Percentiles rank a stretch among this genome's conserved stretches.
Conservation (phyloP, 2,329 filamentous ascomycete species). For the Simplicillium aogashimaense region DNA sequence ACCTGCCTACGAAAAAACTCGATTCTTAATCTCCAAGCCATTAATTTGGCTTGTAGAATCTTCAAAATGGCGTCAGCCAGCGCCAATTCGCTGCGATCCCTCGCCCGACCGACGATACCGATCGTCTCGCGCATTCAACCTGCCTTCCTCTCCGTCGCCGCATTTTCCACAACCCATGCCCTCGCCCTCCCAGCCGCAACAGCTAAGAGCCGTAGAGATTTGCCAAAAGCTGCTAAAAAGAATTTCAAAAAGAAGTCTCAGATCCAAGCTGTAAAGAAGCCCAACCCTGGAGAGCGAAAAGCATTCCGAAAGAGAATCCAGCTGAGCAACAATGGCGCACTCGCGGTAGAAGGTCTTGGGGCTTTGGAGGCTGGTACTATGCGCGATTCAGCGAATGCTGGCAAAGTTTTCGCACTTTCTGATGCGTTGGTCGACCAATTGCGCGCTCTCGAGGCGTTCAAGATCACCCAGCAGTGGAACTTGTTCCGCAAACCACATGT, state of each 20-base stretch:
- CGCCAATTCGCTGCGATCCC: constrained; percentile 30
- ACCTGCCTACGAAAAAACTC: background rate
- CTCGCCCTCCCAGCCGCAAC: constrained; percentile 16
- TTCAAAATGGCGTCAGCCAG: constrained; percentile 16
- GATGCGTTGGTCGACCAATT: constrained; percentile 66
- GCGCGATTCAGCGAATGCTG: constrained; percentile 43
- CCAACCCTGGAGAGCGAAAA: constrained; percentile 72
- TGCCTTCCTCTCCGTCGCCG: constrained; percentile 21
- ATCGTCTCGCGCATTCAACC: constrained; percentile 22
- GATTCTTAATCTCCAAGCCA: background rate
- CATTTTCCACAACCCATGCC: constrained; percentile 29
- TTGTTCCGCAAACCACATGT: constrained; percentile 76
- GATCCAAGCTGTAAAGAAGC: constrained; percentile 40
- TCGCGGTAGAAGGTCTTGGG: constrained; percentile 61
- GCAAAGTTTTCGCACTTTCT: constrained; percentile 60
- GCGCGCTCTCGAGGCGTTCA: constrained; percentile 81
- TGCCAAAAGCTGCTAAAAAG: constrained; percentile 28
- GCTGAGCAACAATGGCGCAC: constrained; percentile 87
- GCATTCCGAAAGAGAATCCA: constrained; percentile 80
- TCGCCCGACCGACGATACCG: constrained; percentile 24
- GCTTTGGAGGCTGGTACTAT: constrained; percentile 48
- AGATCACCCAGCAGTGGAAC: constrained; percentile 78
- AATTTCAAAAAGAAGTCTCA: constrained; percentile 43
- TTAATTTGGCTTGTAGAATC: too few species aligned
- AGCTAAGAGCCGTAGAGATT: constrained; percentile 24